phyloP scores from a whole-genome alignment of 768 basidiomycete species.

The Plicaturopsis crispa region DNA sequence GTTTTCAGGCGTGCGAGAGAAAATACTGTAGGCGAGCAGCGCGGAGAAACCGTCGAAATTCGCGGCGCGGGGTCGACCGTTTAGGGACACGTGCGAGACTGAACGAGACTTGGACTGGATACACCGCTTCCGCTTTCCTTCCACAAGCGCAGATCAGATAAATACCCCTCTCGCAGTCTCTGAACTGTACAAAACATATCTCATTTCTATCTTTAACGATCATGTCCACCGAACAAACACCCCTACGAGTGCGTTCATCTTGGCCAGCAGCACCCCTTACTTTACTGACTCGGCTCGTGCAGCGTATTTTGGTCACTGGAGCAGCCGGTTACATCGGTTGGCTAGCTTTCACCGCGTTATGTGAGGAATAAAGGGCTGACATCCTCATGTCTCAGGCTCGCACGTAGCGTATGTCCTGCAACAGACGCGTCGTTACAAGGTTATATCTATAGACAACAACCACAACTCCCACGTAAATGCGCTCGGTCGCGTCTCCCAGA shows the following conservation, averaged over 20 bases:
- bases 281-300: slow-evolving; percentile 5
- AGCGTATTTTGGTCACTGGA: slow-evolving; percentile 68
- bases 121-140: too few species aligned
- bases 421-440: slow-evolving; percentile 82
- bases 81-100: too few species aligned
- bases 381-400: slow-evolving; percentile 58
- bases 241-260: slow-evolving; percentile 40
- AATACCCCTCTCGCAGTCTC: too few species aligned
- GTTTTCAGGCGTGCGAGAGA: too few species aligned
- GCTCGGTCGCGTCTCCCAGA: slow-evolving; percentile 67
- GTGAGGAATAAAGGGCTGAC: not conserved
- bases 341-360: slow-evolving; percentile 1
- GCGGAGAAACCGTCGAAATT: too few species aligned
- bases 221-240: slow-evolving; percentile 16
- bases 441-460: slow-evolving; percentile 92
- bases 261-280: slow-evolving; percentile 9
- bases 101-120: too few species aligned
- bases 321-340: slow-evolving; percentile 89
- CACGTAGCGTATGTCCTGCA: slow-evolving; percentile 88
- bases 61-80: too few species aligned
- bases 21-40: too few species aligned
- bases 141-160: too few species aligned
- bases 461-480: slow-evolving; percentile 83
- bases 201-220: not conserved
- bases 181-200: too few species aligned